phyloP scores from a whole-genome alignment of 2,329 filamentous ascomycete genomes.

The Stachybotrys chlorohalonatus region DNA sequence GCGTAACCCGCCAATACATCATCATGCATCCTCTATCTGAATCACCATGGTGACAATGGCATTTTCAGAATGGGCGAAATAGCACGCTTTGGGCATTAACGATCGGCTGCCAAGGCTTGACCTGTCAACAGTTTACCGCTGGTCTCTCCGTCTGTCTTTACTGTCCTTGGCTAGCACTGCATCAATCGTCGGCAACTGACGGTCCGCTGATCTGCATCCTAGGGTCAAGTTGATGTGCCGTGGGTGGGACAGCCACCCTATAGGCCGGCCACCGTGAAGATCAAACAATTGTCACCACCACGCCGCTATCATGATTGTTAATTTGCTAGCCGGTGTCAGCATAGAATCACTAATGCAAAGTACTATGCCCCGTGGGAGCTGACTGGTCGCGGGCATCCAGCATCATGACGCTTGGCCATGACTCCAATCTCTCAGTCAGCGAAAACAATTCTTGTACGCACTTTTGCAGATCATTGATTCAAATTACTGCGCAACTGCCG shows the following conservation, averaged over 20 bases:
- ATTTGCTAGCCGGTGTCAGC: background rate
- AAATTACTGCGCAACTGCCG: too few species aligned
- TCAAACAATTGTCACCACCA: background rate
- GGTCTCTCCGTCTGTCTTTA: background rate
- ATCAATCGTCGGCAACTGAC: background rate
- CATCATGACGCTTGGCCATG: too few species aligned
- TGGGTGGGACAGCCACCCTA: background rate
- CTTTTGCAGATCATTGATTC: too few species aligned
- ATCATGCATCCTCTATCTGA: background rate
- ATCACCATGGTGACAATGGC: background rate
- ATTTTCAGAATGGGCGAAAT: background rate
- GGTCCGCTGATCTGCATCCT: background rate
- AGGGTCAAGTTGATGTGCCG: background rate
- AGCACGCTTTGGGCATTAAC: background rate
- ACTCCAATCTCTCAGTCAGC: too few species aligned
- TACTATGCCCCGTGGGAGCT: background rate
- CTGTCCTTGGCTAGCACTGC: background rate
- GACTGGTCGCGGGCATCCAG: too few species aligned
- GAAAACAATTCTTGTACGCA: too few species aligned
- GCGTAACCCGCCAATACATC: background rate
- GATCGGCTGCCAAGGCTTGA: background rate
- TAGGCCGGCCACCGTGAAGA: background rate
- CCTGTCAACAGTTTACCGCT: background rate
- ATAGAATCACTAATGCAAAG: background rate
- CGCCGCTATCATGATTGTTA: background rate